These are phyloP conservation scores for Leptomonas seymouri DNA, from an alignment of 208 protist genomes.

Conservation along the genomic window DNA sequence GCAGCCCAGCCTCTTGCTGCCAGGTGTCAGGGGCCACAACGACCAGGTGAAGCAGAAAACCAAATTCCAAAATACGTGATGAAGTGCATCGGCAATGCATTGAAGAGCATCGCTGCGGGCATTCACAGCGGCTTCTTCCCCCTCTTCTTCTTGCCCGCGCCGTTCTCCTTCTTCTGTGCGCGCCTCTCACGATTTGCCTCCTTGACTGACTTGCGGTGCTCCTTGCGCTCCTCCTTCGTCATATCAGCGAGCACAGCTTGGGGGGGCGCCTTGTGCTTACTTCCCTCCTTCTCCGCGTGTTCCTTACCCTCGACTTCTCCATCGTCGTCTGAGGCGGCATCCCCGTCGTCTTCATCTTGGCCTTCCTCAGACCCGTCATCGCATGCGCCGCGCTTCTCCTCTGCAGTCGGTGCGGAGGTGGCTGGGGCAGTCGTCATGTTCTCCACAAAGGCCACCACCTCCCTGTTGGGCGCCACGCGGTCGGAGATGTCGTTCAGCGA, in stretches of 20 bases:
- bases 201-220: conserved; percentile 78
- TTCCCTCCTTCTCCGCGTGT: conserved; percentile 10
- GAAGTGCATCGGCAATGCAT: no score
- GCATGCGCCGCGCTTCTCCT: not conserved
- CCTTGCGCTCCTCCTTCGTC: conserved; percentile 87
- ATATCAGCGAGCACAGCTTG: conserved; percentile 67
- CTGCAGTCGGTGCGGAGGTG: conserved; percentile 6
- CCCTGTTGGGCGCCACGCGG: conserved; percentile 51
- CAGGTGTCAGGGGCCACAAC: no score
- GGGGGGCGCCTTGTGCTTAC: conserved; percentile 4
- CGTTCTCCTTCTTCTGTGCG: conserved; percentile 76
- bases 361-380: conserved; percentile 19
- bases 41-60: no score
- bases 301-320: conserved; percentile 35
- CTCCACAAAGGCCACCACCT: conserved; percentile 69
- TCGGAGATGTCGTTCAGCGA: conserved; percentile 76
- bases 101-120: no score
- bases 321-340: conserved; percentile 13
- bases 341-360: conserved; percentile 18
- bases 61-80: no score
- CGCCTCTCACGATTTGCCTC: conserved; percentile 75
- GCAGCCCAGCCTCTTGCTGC: no score
- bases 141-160: conserved; percentile 50
- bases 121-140: conserved; percentile 17
- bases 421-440: conserved; percentile 52